Evolutionary conservation across 768 basidiomycete species (phyloP).

Genomic region (Lactarius sp.): DNA sequence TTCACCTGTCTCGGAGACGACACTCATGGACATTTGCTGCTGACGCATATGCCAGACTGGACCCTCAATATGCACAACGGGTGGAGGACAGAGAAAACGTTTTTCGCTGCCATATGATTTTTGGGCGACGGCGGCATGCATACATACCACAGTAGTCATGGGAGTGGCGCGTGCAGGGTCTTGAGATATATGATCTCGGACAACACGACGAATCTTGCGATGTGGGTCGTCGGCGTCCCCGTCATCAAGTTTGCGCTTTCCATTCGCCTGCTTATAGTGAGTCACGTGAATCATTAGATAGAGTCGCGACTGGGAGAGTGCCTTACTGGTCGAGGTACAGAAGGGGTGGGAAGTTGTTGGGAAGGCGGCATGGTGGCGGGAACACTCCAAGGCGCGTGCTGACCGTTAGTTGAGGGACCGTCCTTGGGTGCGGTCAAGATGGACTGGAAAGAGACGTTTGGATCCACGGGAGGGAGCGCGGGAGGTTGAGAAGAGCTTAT

Average conservation of each 20-base stretch:
- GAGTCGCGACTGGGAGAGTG: conserved; percentile 3
- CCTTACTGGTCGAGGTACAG: conserved; percentile 22
- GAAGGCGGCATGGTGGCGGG: conserved; percentile 9
- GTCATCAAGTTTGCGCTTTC: conserved; percentile 73
- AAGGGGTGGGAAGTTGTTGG: conserved; percentile 21
- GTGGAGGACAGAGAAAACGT: conserved; percentile 89
- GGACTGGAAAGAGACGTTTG: conserved; percentile 28
- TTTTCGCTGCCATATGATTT: conserved; percentile 97
- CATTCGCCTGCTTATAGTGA: conserved; percentile 32
- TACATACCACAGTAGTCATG: conserved; percentile 86
- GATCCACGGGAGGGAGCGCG: conserved; percentile 16
- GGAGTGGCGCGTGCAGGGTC: conserved; percentile 72
- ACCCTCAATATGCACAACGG: conserved; percentile 88
- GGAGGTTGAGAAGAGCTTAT: conserved; percentile 30
- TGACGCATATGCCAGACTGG: conserved; percentile 79
- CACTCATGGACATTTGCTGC: conserved; percentile 79
- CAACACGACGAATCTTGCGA: conserved; percentile 77
- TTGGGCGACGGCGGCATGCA: conserved; percentile 91
- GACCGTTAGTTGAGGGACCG: conserved; percentile 22
- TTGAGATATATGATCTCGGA: conserved; percentile 75
- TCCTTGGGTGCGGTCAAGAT: conserved; percentile 27
- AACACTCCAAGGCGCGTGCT: conserved; percentile 26
- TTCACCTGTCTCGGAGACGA: conserved; percentile 78
- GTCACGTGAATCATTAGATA: conserved; percentile 22
- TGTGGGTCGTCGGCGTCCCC: conserved; percentile 59